Conservation (phyloP, 2,329 filamentous ascomycete genomes). For the Diaporthe citrichinensis region DNA sequence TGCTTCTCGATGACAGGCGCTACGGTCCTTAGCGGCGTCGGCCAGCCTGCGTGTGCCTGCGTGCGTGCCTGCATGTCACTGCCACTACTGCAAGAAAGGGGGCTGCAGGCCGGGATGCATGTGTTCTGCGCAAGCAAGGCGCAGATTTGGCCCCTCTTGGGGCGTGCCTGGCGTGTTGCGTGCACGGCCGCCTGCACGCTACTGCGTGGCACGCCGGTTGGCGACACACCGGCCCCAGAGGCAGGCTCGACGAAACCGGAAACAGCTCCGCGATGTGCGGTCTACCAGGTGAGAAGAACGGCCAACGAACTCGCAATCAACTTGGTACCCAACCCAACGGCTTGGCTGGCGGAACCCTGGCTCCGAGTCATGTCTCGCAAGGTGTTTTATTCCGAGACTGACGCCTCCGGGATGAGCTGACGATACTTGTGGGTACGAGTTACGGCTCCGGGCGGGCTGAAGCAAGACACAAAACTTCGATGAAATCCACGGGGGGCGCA, state of each 20-base stretch:
- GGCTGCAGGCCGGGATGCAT: not conserved
- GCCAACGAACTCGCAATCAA: constrained; percentile 10
- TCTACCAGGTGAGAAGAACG: not conserved
- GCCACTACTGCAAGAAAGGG: constrained; percentile 21
- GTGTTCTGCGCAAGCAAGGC: not conserved
- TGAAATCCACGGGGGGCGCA: constrained; percentile 31
- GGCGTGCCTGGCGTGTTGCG: too few species aligned
- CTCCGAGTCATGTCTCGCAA: constrained; percentile 34
- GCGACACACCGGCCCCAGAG: constrained; percentile 30
- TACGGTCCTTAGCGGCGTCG: not conserved
- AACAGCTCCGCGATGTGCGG: constrained; percentile 15
- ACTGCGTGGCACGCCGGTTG: constrained; percentile 16
- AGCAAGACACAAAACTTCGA: constrained; percentile 32
- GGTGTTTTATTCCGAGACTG: constrained; percentile 32
- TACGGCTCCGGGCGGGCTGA: constrained; percentile 27
- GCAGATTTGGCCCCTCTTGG: not conserved
- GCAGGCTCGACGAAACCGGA: constrained; percentile 22
- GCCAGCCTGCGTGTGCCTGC: not conserved
- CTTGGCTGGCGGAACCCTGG: constrained; percentile 29
- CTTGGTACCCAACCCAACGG: constrained; percentile 23
- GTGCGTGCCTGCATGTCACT: constrained; percentile 2
- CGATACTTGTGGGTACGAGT: constrained; percentile 27
- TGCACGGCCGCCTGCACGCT: constrained; percentile 28
- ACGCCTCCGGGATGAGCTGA: constrained; percentile 30
- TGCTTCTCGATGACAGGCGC: constrained; percentile 5